Percentiles rank a stretch among this genome's conserved stretches.
Evolutionary conservation across 106 monocot genomes (phyloP).

Genomic region (Dendrobium catenatum): DNA sequence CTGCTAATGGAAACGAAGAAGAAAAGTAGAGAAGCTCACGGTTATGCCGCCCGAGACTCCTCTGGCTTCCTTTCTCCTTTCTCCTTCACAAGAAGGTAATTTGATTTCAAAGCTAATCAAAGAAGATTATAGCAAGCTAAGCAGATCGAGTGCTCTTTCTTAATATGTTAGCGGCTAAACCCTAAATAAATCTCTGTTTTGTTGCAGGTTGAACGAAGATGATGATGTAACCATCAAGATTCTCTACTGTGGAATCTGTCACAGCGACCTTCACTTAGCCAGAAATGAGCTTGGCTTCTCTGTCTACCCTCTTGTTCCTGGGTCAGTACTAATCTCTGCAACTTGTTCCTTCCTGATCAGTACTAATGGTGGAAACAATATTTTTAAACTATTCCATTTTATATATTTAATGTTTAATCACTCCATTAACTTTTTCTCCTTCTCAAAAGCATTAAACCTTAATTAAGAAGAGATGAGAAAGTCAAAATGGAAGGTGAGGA

Average conservation of each 20-base stretch:
- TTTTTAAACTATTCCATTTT: too few relatives aligned
- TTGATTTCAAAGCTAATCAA: too few relatives aligned
- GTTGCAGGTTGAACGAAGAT: not conserved
- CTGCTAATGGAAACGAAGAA: not conserved
- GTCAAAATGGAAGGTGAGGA: too few relatives aligned
- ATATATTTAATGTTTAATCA: too few relatives aligned
- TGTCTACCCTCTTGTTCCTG: slow-evolving; percentile 44
- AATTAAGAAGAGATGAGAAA: too few relatives aligned
- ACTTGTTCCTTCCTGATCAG: too few relatives aligned
- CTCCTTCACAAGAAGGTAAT: slow-evolving; percentile 32
- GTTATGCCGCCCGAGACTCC: slow-evolving; percentile 18
- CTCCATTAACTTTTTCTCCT: too few relatives aligned
- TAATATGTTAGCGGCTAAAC: too few relatives aligned
- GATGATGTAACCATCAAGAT: slow-evolving; percentile 48
- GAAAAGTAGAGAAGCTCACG: not conserved
- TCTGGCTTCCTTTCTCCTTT: slow-evolving; percentile 20
- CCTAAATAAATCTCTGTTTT: too few relatives aligned
- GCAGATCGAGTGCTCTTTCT: too few relatives aligned
- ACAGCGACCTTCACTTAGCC: slow-evolving; percentile 42
- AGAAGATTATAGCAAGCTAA: not conserved
- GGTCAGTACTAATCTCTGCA: slow-evolving; percentile 11
- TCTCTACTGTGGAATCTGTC: slow-evolving; percentile 54
- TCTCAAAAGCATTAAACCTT: too few relatives aligned
- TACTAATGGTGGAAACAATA: too few relatives aligned
- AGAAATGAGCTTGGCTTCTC: slow-evolving; percentile 43